Base-by-base conservation (phyloP, 306 rosid genomes). In the Pyrus pyrifolia region DNA sequence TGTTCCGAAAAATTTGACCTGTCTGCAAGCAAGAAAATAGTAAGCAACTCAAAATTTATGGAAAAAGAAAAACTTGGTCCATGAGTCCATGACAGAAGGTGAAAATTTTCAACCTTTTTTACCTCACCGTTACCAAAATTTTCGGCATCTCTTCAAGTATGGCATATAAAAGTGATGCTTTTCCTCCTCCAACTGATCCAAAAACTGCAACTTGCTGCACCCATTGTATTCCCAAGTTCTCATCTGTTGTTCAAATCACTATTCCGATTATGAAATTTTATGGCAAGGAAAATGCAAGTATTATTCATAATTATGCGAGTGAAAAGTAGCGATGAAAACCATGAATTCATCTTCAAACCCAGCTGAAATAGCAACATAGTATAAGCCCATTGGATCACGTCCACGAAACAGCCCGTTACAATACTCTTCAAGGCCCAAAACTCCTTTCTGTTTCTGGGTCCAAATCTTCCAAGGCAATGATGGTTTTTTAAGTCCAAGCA, bases 181-280 rank as follows among this genome's bases (percentile, higher is more conserved):
- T 93, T 67, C 98, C 98, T 1, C 88, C 86, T 52, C 97, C 98
- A 73, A 91, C 92, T 53, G 91, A 84, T 31, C 97, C 98, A 78
- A 91, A 89, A 60, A 89, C 82, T 68, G 98, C 96, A 29, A 83
- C 72, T 81, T 91, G 91, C 44, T 90, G 10, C 42, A 1, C 9
- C 42, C 42, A 38, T 38, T 38, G 42, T 38, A 38, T 10, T 38
- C 9, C 42, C 42, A 38, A 38, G 42, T 38, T 38, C 42, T 38
- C 42, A 38, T 38, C 42, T 38, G 42, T 38, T 38, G 9, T 38
- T 38, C 40, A 35, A 35, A 8, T 35, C 42, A 7, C 42, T 38
- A 9, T 38, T 38, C 10, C 42, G 42, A 38, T 6, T 6, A 35
- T 35, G 8, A 35, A 35, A 35, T 35, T 35, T 0, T 35, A 35